phyloP scores from a whole-genome alignment of 2,329 filamentous ascomycete species.

The Fusarium sp. region DNA sequence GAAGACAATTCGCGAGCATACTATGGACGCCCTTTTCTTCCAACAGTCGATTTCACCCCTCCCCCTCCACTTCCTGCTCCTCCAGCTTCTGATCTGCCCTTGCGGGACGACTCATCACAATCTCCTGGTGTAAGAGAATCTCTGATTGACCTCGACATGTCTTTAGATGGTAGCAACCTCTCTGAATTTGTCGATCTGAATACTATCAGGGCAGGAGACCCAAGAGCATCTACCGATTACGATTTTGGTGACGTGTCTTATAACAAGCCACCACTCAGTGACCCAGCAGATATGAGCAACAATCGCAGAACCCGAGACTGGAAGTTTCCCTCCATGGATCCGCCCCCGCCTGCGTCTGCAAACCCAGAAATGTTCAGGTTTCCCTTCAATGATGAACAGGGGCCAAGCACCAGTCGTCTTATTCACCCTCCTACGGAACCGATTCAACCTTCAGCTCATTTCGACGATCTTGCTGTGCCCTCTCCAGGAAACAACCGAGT shows the following conservation, averaged over 20 bases:
- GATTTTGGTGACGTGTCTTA: slow-evolving; percentile 61
- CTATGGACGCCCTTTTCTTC: slow-evolving; percentile 64
- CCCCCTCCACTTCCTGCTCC: slow-evolving; percentile 54
- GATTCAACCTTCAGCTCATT: slow-evolving; percentile 57
- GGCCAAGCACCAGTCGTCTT: slow-evolving; percentile 57
- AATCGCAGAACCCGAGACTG: slow-evolving; percentile 68
- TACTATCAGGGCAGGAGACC: slow-evolving; percentile 67
- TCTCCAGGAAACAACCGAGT: slow-evolving; percentile 56
- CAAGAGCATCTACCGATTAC: slow-evolving; percentile 63
- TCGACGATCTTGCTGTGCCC: slow-evolving; percentile 58
- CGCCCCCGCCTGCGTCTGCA: slow-evolving; percentile 63
- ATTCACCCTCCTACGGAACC: slow-evolving; percentile 67
- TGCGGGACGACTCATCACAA: slow-evolving; percentile 67
- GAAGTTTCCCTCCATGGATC: slow-evolving; percentile 68
- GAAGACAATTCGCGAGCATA: slow-evolving; percentile 73
- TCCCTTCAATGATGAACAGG: slow-evolving; percentile 57
- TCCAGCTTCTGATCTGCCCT: slow-evolving; percentile 64
- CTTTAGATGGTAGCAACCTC: slow-evolving; percentile 67
- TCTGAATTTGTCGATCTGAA: slow-evolving; percentile 72
- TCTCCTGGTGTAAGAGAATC: slow-evolving; percentile 69
- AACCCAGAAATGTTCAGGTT: slow-evolving; percentile 67
- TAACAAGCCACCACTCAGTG: slow-evolving; percentile 67
- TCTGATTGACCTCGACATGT: slow-evolving; percentile 74
- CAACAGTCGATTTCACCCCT: slow-evolving; percentile 60
- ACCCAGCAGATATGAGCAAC: slow-evolving; percentile 67